Evolutionary conservation across 1,284 basidiomycete genomes (phyloP).

Genomic region (Earliella scabrosa): DNA sequence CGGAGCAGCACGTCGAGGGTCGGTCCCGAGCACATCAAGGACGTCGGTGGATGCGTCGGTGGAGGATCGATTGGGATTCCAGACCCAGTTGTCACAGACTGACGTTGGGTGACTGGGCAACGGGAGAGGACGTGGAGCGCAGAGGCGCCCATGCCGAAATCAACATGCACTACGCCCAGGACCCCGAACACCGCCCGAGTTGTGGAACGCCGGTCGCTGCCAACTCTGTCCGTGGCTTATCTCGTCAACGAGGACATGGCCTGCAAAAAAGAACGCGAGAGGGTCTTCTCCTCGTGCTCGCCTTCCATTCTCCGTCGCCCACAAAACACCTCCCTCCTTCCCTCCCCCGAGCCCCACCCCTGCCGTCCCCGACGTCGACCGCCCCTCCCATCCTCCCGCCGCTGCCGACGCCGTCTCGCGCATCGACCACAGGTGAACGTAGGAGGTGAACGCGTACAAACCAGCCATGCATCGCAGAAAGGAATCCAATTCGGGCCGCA

Average conservation of each 20-base stretch:
- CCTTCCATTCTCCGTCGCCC: constrained; percentile 20
- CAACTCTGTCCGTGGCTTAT: constrained; percentile 10
- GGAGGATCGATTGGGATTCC: no score
- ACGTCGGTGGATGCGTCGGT: constrained; percentile 1
- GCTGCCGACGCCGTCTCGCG: neutral
- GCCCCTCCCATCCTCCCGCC: neutral
- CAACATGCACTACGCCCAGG: neutral
- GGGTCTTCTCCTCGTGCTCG: constrained; percentile 13
- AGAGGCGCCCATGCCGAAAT: neutral
- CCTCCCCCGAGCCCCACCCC: neutral
- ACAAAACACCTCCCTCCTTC: constrained; percentile 11
- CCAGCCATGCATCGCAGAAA: constrained; percentile 31
- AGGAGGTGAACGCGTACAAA: neutral
- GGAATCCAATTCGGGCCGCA: constrained; percentile 23
- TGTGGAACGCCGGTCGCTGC: neutral
- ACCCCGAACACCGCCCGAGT: constrained; percentile 5
- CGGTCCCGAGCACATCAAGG: neutral
- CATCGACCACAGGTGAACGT: neutral
- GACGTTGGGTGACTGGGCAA: constrained; percentile 19
- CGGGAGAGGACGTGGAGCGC: constrained; percentile 1
- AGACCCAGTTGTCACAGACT: neutral
- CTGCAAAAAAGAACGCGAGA: constrained; percentile 7
- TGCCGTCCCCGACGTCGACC: constrained; percentile 5
- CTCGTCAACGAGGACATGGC: constrained; percentile 2
- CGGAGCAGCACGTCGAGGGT: neutral